Evolutionary conservation across 2,329 filamentous ascomycete species (phyloP).

Genomic region (Xylaria sp.): DNA sequence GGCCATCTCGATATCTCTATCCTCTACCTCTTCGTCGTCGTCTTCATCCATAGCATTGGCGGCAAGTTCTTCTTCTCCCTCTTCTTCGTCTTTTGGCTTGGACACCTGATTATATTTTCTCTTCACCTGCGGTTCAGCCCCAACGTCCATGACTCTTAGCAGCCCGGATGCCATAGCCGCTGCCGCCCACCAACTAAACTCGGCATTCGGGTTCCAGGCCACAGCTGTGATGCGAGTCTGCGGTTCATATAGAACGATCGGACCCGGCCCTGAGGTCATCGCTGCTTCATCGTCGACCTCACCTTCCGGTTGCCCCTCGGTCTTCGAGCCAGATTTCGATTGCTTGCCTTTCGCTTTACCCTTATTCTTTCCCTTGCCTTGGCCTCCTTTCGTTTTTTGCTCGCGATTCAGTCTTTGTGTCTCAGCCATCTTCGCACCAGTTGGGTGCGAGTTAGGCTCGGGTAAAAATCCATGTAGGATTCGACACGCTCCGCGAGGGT

Average conservation of each 20-base stretch:
- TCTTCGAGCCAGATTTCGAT: conserved; percentile 44
- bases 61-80: conserved; percentile 28
- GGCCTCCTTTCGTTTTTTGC: conserved; percentile 47
- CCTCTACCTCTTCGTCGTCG: conserved; percentile 23
- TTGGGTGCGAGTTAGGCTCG: conserved; percentile 61
- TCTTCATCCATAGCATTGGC: conserved; percentile 33
- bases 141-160: conserved; percentile 73
- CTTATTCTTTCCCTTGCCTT: conserved; percentile 51
- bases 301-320: conserved; percentile 46
- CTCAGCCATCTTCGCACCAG: conserved; percentile 52
- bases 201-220: conserved; percentile 75
- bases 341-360: conserved; percentile 34
- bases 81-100: conserved; percentile 28
- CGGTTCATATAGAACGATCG: conserved; percentile 69
- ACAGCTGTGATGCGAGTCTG: conserved; percentile 70
- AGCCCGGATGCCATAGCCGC: conserved; percentile 74
- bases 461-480: conserved; percentile 63
- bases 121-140: conserved; percentile 53
- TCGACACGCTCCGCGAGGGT: conserved; percentile 60
- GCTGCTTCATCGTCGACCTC: conserved; percentile 43
- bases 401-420: conserved; percentile 49
- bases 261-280: conserved; percentile 46
- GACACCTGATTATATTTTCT: conserved; percentile 23
- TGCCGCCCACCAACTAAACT: conserved; percentile 75
- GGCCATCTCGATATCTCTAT: conserved; percentile 33